phyloP scores from a whole-genome alignment of 345 rosid species.

The Corchorus olitorius region DNA sequence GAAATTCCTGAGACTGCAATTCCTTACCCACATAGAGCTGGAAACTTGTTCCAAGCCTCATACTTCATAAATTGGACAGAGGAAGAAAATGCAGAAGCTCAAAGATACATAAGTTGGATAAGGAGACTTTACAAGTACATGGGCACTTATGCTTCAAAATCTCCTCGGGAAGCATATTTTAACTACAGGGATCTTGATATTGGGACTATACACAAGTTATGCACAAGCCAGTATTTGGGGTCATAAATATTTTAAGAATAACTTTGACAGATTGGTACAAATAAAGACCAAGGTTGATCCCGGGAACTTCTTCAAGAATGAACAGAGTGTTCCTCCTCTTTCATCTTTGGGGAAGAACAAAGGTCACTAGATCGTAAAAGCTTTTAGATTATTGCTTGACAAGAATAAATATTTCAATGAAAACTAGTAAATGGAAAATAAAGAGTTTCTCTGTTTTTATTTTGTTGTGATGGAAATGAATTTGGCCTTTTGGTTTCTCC shows the following conservation, averaged over 20 bases:
- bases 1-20: neutral
- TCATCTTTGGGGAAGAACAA: neutral
- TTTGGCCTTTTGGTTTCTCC: no score
- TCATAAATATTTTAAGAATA: neutral
- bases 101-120: neutral
- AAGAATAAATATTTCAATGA: neutral
- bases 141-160: neutral
- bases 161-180: constrained; percentile 1
- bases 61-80: neutral
- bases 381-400: neutral
- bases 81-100: neutral
- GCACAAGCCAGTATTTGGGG: constrained; percentile 4
- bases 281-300: neutral
- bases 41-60: neutral
- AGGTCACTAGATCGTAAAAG: neutral
- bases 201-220: neutral
- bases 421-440: no score
- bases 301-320: neutral
- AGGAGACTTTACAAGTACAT: constrained; percentile 2
- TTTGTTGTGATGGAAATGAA: neutral
- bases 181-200: constrained; percentile 13
- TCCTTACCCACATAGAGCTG: constrained; percentile 14
- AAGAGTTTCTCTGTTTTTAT: neutral
- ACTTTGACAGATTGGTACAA: neutral
- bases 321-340: constrained; percentile 9